phyloP scores from a whole-genome alignment of 441 rosid genomes.

The Populus trichocarpa region DNA sequence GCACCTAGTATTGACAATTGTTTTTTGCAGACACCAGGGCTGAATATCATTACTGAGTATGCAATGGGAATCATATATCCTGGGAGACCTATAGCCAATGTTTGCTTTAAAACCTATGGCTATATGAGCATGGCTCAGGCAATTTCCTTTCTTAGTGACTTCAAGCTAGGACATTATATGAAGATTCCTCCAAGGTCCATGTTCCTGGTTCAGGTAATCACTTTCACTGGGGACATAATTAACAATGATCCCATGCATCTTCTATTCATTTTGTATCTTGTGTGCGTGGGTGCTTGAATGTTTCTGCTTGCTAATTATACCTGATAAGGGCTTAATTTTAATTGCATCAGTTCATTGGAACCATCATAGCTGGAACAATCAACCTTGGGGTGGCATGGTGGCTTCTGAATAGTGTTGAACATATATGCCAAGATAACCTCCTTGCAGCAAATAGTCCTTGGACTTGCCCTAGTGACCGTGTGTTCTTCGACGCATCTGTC shows the following conservation, averaged over 20 bases:
- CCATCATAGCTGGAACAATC: slow-evolving; percentile 67
- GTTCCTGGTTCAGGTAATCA: slow-evolving; percentile 56
- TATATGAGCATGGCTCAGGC: slow-evolving; percentile 66
- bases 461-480: slow-evolving; percentile 75
- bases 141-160: slow-evolving; percentile 51
- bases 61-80: slow-evolving; percentile 45
- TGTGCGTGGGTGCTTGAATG: too few relatives aligned
- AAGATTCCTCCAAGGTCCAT: slow-evolving; percentile 64
- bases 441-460: slow-evolving; percentile 77
- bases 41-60: slow-evolving; percentile 56
- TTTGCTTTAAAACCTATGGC: slow-evolving; percentile 60
- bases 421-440: slow-evolving; percentile 58
- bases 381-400: slow-evolving; percentile 48
- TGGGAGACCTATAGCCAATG: slow-evolving; percentile 60
- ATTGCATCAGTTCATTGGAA: slow-evolving; percentile 45
- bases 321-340: not conserved
- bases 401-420: slow-evolving; percentile 45
- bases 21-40: slow-evolving; percentile 45
- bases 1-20: too few relatives aligned
- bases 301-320: not conserved
- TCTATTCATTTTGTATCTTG: too few relatives aligned
- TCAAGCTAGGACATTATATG: slow-evolving; percentile 71
- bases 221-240: not conserved
- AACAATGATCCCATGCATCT: too few relatives aligned
- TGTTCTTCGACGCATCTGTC: slow-evolving; percentile 82